phyloP scores from a whole-genome alignment of 78 protist species.

The Dictyostelium brefeldianum region DNA sequence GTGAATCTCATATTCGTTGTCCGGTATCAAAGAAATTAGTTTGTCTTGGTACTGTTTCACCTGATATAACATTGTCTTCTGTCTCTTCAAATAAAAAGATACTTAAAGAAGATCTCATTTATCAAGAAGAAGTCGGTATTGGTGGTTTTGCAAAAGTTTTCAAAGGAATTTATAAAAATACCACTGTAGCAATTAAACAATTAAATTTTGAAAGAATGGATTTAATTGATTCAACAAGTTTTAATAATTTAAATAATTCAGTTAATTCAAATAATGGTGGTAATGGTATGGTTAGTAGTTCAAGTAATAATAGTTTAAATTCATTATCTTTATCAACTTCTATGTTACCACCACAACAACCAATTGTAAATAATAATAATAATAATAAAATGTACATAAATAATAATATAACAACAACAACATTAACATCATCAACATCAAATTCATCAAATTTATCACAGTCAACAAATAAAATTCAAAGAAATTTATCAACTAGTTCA shows the following conservation, averaged over 20 bases:
- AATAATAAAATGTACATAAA: neutral
- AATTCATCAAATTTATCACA: neutral
- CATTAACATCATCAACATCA: neutral
- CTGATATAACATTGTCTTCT: constrained; percentile 59
- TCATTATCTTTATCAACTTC: constrained; percentile 5
- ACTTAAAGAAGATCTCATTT: constrained; percentile 12
- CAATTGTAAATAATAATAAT: neutral
- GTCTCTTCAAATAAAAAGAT: constrained; percentile 61
- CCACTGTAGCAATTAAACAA: constrained; percentile 51
- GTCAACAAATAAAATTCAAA: constrained; percentile 1
- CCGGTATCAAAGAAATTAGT: constrained; percentile 25
- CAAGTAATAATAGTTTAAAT: neutral
- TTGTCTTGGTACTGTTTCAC: constrained; percentile 39
- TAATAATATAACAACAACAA: neutral
- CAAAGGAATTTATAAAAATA: constrained; percentile 20
- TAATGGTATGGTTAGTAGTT: too few species aligned
- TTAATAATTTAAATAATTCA: constrained; percentile 7
- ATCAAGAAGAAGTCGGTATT: constrained; percentile 52
- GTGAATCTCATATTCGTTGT: constrained; percentile 44
- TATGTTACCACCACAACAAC: neutral
- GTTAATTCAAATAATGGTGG: neutral
- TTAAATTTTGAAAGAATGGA: constrained; percentile 68
- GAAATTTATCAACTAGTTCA: constrained; percentile 43
- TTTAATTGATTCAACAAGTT: neutral
- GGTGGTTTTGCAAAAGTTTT: constrained; percentile 73